phyloP scores from a whole-genome alignment of 768 basidiomycete genomes.

The Tephrocybe rancida region DNA sequence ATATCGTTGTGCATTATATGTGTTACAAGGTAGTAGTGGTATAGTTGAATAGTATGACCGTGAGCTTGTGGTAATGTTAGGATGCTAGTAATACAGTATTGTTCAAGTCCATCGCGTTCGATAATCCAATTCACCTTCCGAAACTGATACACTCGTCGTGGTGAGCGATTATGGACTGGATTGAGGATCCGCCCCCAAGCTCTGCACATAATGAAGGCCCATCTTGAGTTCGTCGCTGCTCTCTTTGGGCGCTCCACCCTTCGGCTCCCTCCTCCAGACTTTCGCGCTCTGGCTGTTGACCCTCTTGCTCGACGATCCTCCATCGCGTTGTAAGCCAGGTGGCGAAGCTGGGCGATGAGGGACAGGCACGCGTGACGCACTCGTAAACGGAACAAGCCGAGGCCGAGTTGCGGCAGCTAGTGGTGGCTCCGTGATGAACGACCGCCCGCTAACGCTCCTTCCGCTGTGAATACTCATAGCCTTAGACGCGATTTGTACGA shows the following conservation, averaged over 20 bases:
- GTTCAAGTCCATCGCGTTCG: not conserved
- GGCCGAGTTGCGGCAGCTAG: slow-evolving; percentile 43
- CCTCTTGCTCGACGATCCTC: slow-evolving; percentile 36
- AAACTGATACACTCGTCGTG: slow-evolving; percentile 54
- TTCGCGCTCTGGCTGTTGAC: slow-evolving; percentile 69
- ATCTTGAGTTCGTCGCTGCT: slow-evolving; percentile 68
- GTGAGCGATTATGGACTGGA: slow-evolving; percentile 12
- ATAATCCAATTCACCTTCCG: slow-evolving; percentile 28
- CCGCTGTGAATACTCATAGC: slow-evolving; percentile 56
- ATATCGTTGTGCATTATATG: slow-evolving; percentile 18
- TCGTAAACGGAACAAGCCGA: slow-evolving; percentile 72
- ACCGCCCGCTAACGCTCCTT: slow-evolving; percentile 38
- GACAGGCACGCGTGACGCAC: slow-evolving; percentile 64
- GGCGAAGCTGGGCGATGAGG: slow-evolving; percentile 46
- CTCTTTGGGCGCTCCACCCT: slow-evolving; percentile 28
- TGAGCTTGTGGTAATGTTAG: slow-evolving; percentile 9
- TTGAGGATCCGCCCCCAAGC: slow-evolving; percentile 58
- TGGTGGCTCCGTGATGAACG: slow-evolving; percentile 28
- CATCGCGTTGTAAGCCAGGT: slow-evolving; percentile 24
- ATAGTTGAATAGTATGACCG: slow-evolving; percentile 16
- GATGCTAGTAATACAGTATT: slow-evolving; percentile 9
- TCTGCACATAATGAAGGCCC: slow-evolving; percentile 71
- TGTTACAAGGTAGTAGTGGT: slow-evolving; percentile 14
- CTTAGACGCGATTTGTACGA: slow-evolving; percentile 50
- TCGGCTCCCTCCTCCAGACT: slow-evolving; percentile 37